These are phyloP conservation scores for Russula virescens DNA, from an alignment of 768 basidiomycete genomes.

Conservation along the genomic window DNA sequence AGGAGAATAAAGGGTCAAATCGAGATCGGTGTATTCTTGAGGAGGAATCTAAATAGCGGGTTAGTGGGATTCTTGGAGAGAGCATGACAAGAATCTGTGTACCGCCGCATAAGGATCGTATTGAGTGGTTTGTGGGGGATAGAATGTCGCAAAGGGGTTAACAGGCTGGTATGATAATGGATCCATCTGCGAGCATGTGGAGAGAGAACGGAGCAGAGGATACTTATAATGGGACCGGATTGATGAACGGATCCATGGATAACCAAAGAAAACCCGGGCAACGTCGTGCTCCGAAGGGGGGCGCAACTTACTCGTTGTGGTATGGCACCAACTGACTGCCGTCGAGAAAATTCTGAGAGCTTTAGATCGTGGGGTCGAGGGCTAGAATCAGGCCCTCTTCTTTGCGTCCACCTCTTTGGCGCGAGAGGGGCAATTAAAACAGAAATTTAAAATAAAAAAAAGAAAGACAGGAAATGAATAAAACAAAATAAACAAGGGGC, in stretches of 20 bases:
- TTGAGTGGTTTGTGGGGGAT: conserved; percentile 13
- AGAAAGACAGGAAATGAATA: no score
- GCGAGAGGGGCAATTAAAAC: conserved; percentile 11
- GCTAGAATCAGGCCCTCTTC: not conserved
- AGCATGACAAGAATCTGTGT: not conserved
- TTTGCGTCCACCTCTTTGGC: conserved; percentile 7
- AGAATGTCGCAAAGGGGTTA: conserved; percentile 19
- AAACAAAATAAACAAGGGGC: not conserved
- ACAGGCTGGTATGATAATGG: conserved; percentile 12
- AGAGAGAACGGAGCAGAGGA: conserved; percentile 12
- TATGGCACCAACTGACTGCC: conserved; percentile 8
- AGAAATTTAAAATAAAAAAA: not conserved
- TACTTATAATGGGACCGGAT: conserved; percentile 22
- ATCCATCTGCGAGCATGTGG: conserved; percentile 4
- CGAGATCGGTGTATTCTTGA: conserved; percentile 11
- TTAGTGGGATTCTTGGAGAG: conserved; percentile 1
- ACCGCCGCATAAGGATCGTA: conserved; percentile 12
- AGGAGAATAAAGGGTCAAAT: conserved; percentile 11
- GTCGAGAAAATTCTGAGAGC: conserved; percentile 18
- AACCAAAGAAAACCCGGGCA: conserved; percentile 7
- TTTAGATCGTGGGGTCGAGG: conserved; percentile 1
- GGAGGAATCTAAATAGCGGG: conserved; percentile 11
- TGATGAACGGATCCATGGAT: conserved; percentile 16
- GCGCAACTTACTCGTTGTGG: conserved; percentile 15
- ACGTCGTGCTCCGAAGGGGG: conserved; percentile 3